These are phyloP conservation scores for Maudiozyma bulderi DNA, from an alignment of 805 yeast species.

Conservation along the genomic window DNA sequence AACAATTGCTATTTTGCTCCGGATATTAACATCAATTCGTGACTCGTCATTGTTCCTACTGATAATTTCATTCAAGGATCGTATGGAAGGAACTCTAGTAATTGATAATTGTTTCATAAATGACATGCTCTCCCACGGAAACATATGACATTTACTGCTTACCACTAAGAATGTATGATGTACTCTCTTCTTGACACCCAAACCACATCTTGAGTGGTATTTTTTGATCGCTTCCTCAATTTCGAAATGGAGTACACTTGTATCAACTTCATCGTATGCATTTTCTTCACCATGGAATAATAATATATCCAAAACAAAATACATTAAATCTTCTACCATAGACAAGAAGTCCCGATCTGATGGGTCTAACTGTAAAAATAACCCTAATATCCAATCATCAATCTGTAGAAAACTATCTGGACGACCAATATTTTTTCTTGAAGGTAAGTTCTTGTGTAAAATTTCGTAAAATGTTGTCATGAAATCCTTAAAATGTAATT, in stretches of 20 bases:
- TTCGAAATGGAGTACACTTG: constrained; percentile 44
- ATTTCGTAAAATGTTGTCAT: constrained; percentile 31
- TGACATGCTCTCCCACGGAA: constrained; percentile 88
- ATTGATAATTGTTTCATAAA: constrained; percentile 46
- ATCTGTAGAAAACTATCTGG: constrained; percentile 27
- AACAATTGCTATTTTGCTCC: constrained; percentile 44
- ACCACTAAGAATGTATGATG: constrained; percentile 63
- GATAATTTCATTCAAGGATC: constrained; percentile 33
- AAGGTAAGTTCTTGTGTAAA: constrained; percentile 39
- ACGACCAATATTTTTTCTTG: constrained; percentile 30
- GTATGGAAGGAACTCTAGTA: constrained; percentile 66
- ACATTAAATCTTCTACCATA: constrained; percentile 52
- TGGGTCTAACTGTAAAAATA: constrained; percentile 41
- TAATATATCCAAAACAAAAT: constrained; percentile 50
- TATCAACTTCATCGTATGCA: constrained; percentile 56
- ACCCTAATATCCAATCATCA: constrained; percentile 39
- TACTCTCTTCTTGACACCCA: constrained; percentile 3
- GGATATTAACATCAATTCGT: constrained; percentile 15
- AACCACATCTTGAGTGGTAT: constrained; percentile 6
- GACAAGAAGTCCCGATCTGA: constrained; percentile 20
- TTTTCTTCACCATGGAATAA: constrained; percentile 54
- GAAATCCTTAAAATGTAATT: constrained; percentile 26
- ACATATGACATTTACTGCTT: constrained; percentile 49
- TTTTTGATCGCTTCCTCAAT: constrained; percentile 38
- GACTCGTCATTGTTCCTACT: constrained; percentile 4